Base-by-base conservation (phyloP, 192 early-diverging fungal species). In the Coemansia guatemalensis region DNA sequence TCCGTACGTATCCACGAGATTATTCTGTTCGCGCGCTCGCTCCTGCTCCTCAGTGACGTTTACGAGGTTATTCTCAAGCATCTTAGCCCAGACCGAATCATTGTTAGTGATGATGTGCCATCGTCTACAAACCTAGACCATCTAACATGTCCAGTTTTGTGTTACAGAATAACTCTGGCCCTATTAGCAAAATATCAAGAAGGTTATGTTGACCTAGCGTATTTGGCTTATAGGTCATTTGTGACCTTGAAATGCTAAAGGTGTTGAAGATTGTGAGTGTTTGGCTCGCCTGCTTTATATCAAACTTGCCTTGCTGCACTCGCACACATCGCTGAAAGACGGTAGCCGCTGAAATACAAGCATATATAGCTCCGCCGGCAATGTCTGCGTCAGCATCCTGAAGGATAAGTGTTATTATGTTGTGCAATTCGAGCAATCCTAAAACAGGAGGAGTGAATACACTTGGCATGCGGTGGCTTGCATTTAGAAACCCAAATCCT, bases 331-430 rank as follows among this genome's bases (percentile, higher is more conserved):
- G 49, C 58, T 14, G 58, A 58, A 59, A 3, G 59, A 62, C 9
- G 41, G 27, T 7, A 78, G 66, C 14, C 47, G 25, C 44, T 67
- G 59, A 30, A 78, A 63, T 32, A 78, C 39, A 32, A 69, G 8
- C 25, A 73, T 48, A 17, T 39, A 65, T 14, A 78, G 59, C 53
- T 78, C 75, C 17, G 63, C 55, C 5, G 75, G 75, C 18, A 78
- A 56, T 8, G 11, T 14, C 22, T 41, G 30, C 4, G 35, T 39
- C 35, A 12, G 11, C 35, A 39, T 39, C 11, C 35, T 11, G 9
- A 39, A 39, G 11, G 35, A 12, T 12, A 39, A 39, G 9, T n/a
- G 9, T 39, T 39, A 39, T 39, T 9, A 39, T 11, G 39, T 2
- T 8, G 21, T 23, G 21, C 35, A 47, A 14, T 22, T 58, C 57